Evolutionary conservation across 2,329 filamentous ascomycete genomes (phyloP).

Genomic region (Fusarium papillatum): DNA sequence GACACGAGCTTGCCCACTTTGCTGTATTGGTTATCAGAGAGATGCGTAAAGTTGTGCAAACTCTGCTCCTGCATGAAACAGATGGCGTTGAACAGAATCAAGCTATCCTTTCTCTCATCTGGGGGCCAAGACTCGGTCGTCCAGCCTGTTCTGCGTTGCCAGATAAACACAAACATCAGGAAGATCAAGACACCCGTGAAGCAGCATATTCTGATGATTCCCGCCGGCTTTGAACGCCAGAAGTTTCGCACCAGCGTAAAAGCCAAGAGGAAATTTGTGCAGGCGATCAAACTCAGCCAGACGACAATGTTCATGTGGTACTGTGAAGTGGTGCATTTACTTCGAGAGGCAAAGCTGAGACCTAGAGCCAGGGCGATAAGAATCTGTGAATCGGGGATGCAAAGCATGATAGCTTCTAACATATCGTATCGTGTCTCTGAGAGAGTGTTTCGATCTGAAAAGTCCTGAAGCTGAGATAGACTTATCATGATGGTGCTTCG

Average conservation of each 20-base stretch:
- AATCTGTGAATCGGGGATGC: background rate
- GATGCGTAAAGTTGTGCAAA: background rate
- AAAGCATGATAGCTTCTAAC: background rate
- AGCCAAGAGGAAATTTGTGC: background rate
- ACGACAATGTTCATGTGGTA: background rate
- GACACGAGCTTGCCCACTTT: background rate
- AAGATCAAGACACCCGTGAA: background rate
- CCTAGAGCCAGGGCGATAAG: background rate
- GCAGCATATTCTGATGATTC: background rate
- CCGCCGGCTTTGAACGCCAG: background rate
- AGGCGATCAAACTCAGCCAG: background rate
- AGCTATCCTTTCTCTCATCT: background rate
- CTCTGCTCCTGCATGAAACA: background rate
- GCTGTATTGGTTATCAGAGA: background rate
- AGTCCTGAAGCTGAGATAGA: background rate
- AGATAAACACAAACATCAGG: slow-evolving; percentile 1
- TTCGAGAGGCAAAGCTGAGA: background rate
- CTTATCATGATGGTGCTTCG: background rate
- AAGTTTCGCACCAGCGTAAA: background rate
- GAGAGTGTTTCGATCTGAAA: background rate
- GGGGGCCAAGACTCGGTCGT: background rate
- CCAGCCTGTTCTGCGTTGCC: background rate
- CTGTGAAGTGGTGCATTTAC: background rate
- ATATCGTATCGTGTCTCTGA: slow-evolving; percentile 2
- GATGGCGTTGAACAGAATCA: background rate